Conservation (phyloP, 768 basidiomycete genomes). For the Leccinum variicolor region DNA sequence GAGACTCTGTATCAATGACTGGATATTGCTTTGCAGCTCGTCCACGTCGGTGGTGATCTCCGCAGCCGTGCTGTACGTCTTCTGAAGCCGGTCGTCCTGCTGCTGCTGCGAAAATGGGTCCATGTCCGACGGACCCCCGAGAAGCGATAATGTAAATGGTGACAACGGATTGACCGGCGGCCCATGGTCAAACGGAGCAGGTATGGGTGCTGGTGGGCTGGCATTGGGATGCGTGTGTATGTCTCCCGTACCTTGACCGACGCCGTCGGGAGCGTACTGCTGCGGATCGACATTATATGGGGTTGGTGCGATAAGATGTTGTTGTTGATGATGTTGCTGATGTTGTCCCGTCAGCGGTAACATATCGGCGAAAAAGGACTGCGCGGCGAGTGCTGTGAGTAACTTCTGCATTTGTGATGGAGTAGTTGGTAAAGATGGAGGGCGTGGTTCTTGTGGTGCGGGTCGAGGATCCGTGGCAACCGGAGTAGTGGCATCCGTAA, state of each 20-base stretch:
- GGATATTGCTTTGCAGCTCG: constrained; percentile 62
- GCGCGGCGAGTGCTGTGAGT: constrained; percentile 39
- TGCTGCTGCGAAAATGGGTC: constrained; percentile 35
- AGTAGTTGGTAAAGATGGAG: constrained; percentile 41
- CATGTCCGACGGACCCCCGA: constrained; percentile 25
- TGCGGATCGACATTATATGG: constrained; percentile 22
- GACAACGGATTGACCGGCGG: constrained; percentile 19
- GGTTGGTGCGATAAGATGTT: constrained; percentile 28
- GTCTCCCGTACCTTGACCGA: neutral
- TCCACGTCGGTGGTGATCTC: constrained; percentile 75
- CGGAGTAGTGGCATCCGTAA: constrained; percentile 16
- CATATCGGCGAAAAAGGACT: constrained; percentile 22
- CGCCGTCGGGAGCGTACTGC: constrained; percentile 1
- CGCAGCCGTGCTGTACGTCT: constrained; percentile 54
- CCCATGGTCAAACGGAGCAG: constrained; percentile 21
- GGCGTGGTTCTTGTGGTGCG: constrained; percentile 14
- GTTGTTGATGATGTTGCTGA: constrained; percentile 14
- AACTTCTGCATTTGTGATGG: constrained; percentile 59
- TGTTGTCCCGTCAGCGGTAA: constrained; percentile 17
- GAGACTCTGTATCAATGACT: constrained; percentile 67
- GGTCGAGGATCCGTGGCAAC: constrained; percentile 9
- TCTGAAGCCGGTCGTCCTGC: constrained; percentile 44
- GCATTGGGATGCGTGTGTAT: constrained; percentile 3
- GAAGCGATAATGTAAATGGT: constrained; percentile 24
- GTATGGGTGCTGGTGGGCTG: constrained; percentile 10